phyloP scores from a whole-genome alignment of 352 stramenopile species.

The Pythium phragmitis region DNA sequence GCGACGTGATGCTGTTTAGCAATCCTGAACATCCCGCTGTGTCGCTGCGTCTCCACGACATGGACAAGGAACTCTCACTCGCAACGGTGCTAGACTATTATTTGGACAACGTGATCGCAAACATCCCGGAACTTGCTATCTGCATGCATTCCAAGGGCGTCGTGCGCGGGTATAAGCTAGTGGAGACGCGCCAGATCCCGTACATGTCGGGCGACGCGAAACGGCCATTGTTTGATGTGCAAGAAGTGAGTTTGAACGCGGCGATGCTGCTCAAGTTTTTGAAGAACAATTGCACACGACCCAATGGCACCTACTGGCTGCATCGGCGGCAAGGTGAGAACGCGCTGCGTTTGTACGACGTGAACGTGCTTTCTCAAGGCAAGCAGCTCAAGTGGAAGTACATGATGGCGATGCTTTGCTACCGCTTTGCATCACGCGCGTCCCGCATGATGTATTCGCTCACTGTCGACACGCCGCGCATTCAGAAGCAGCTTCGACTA shows the following conservation, averaged over 20 bases:
- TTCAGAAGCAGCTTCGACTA: conserved; percentile 67
- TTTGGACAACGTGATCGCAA: conserved; percentile 86
- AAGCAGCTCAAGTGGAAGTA: conserved; percentile 91
- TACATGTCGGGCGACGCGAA: conserved; percentile 63
- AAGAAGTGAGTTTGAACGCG: conserved; percentile 86
- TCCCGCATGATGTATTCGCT: conserved; percentile 65
- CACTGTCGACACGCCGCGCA: conserved; percentile 43
- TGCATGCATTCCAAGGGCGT: conserved; percentile 87
- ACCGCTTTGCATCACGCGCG: conserved; percentile 76
- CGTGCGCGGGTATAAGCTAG: conserved; percentile 83
- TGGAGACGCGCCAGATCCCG: conserved; percentile 80
- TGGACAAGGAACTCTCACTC: conserved; percentile 83
- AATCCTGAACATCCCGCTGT: conserved; percentile 82
- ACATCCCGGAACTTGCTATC: conserved; percentile 83
- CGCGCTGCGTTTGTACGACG: conserved; percentile 78
- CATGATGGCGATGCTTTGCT: conserved; percentile 90
- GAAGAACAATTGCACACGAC: conserved; percentile 79
- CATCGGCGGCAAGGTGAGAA: conserved; percentile 79
- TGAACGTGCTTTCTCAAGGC: conserved; percentile 77
- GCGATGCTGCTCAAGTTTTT: conserved; percentile 87
- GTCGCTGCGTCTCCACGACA: conserved; percentile 82
- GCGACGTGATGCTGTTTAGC: conserved; percentile 81
- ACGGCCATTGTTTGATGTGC: conserved; percentile 73
- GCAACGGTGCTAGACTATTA: conserved; percentile 86
- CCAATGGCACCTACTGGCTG: conserved; percentile 84